Evolutionary conservation across 345 rosid genomes (phyloP).

Genomic region (Limnanthes douglasii): DNA sequence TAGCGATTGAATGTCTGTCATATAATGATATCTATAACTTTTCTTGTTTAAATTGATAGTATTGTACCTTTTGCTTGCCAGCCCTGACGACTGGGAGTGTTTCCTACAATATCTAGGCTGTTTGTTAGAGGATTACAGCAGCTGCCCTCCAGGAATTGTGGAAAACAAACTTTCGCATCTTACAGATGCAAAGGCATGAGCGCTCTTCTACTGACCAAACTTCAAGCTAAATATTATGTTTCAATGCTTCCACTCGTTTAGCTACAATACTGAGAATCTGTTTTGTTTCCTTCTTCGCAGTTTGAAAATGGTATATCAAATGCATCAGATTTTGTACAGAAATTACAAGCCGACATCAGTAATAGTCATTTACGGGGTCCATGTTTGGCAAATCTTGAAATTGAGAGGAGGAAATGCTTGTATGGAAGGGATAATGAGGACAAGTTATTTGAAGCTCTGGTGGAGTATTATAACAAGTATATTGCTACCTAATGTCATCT

Average conservation of each 20-base stretch:
- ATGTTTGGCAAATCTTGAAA: slow-evolving; percentile 66
- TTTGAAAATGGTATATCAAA: slow-evolving; percentile 61
- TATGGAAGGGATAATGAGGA: slow-evolving; percentile 49
- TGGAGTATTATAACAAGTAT: slow-evolving; percentile 65
- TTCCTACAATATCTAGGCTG: slow-evolving; percentile 86
- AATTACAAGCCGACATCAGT: slow-evolving; percentile 34
- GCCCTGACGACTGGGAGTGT: slow-evolving; percentile 99
- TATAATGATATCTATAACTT: slow-evolving; percentile 41
- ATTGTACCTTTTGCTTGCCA: slow-evolving; percentile 26
- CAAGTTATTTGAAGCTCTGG: slow-evolving; percentile 40
- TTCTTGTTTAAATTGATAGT: slow-evolving; percentile 14
- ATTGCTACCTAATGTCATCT: slow-evolving; percentile 3
- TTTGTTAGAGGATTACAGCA: slow-evolving; percentile 71
- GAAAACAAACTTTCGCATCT: slow-evolving; percentile 52
- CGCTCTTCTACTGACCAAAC: slow-evolving; percentile 10
- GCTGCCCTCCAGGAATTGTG: slow-evolving; percentile 36
- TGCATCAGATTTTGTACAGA: slow-evolving; percentile 52
- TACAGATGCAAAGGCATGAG: slow-evolving; percentile 61
- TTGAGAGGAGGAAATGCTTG: slow-evolving; percentile 63
- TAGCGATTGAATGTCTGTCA: slow-evolving; percentile 54
- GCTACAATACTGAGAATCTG: slow-evolving; percentile 6
- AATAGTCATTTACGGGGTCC: slow-evolving; percentile 50
- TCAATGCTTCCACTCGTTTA: neutral
- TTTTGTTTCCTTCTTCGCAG: slow-evolving; percentile 25
- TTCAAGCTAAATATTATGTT: slow-evolving; percentile 4